A percentile compares a stretch with the other conserved stretches of the same genome.
Conservation (phyloP, 2,329 filamentous ascomycete species). For the Aureobasidium melanogenum region DNA sequence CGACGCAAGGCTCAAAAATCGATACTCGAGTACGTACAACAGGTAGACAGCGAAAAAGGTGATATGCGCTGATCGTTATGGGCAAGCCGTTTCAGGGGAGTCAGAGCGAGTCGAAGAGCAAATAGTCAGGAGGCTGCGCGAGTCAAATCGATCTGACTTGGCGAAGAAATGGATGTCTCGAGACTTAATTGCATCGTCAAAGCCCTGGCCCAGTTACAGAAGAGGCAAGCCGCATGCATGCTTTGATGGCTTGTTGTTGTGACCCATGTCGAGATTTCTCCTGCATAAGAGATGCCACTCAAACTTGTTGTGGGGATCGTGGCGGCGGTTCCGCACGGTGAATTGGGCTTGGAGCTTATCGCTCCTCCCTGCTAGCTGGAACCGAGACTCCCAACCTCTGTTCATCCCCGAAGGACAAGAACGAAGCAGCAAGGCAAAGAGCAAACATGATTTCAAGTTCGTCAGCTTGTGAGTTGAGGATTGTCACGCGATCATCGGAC, state of each 20-base stretch:
- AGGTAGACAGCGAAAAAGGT: background rate
- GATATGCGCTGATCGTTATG: conserved; percentile 4
- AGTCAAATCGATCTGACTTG: background rate
- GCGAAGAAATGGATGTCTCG: background rate
- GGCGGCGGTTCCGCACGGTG: background rate
- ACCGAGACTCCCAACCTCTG: conserved; percentile 3
- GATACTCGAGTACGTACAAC: background rate
- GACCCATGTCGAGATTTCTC: background rate
- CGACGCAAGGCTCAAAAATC: background rate
- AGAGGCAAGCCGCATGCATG: conserved; percentile 2
- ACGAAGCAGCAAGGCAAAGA: background rate
- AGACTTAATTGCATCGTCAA: background rate
- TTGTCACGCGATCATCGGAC: background rate
- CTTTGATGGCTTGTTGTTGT: background rate
- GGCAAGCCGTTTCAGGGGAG: conserved; percentile 2
- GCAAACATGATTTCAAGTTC: background rate
- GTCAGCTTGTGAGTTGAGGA: background rate
- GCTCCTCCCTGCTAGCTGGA: background rate
- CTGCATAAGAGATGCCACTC: background rate
- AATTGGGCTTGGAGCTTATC: background rate
- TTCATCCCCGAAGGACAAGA: background rate
- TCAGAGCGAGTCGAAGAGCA: background rate
- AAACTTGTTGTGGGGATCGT: background rate
- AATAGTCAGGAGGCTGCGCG: background rate
- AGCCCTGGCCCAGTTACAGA: background rate